Evolutionary conservation across 257 asterid genomes (phyloP).

Genomic region (Phtheirospermum japonicum): DNA sequence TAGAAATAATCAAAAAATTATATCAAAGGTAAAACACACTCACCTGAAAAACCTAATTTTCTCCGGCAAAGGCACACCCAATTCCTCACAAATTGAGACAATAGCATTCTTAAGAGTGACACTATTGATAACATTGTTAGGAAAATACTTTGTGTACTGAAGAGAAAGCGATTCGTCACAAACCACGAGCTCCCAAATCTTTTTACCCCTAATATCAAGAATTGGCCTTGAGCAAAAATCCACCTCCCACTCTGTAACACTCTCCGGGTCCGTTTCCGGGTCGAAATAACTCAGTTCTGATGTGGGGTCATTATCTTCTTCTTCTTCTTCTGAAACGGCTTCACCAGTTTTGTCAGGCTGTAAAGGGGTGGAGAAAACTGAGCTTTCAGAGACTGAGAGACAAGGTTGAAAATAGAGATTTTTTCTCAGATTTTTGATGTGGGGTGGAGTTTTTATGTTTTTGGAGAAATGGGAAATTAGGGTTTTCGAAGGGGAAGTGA

Average conservation of each 20-base stretch:
- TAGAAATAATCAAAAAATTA: neutral
- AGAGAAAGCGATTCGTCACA: constrained; percentile 82
- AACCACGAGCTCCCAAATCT: constrained; percentile 94
- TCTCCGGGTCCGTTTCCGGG: constrained; percentile 70
- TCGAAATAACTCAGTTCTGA: constrained; percentile 77
- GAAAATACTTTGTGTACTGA: constrained; percentile 90
- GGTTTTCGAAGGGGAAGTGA: constrained; percentile 34
- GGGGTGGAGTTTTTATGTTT: constrained; percentile 19
- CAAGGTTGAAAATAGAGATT: constrained; percentile 36
- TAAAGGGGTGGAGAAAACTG: constrained; percentile 57
- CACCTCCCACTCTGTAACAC: constrained; percentile 88
- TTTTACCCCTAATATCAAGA: constrained; percentile 87
- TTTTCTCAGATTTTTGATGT: constrained; percentile 27
- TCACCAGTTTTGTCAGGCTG: constrained; percentile 34
- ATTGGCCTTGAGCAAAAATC: constrained; percentile 97
- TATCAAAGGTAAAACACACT: neutral
- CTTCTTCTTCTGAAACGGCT: constrained; percentile 26
- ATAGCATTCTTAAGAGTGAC: constrained; percentile 85
- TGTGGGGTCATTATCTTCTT: constrained; percentile 65
- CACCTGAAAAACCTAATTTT: constrained; percentile 86
- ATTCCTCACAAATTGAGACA: constrained; percentile 63
- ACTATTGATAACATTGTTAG: constrained; percentile 87
- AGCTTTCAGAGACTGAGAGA: constrained; percentile 60
- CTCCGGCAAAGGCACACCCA: constrained; percentile 81
- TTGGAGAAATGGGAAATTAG: neutral